These are phyloP conservation scores for Cytospora leucostoma DNA, from an alignment of 2,329 filamentous ascomycete species.

Conservation along the genomic window DNA sequence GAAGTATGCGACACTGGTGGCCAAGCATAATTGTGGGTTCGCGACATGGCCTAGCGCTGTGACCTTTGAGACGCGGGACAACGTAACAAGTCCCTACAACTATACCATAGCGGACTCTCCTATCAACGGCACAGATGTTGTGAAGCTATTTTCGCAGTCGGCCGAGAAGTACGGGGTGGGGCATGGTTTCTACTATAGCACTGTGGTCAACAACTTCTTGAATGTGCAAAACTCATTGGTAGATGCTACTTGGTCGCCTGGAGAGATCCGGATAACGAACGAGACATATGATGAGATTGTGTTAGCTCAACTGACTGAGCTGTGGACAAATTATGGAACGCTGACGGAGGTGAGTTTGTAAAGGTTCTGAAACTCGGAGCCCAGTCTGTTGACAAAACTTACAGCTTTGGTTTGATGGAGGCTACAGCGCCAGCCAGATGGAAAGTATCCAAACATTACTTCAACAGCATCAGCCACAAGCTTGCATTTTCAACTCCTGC, in stretches of 20 bases:
- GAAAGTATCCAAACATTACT: slow-evolving; percentile 30
- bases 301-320: slow-evolving; percentile 31
- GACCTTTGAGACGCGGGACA: slow-evolving; percentile 31
- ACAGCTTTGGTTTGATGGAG: slow-evolving; percentile 36
- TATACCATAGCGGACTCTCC: slow-evolving; percentile 36
- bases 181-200: slow-evolving; percentile 37
- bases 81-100: slow-evolving; percentile 33
- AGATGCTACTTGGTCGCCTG: slow-evolving; percentile 24
- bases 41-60: slow-evolving; percentile 36
- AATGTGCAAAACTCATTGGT: slow-evolving; percentile 33
- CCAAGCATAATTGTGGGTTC: slow-evolving; percentile 38
- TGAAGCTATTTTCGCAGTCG: slow-evolving; percentile 32
- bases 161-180: slow-evolving; percentile 33
- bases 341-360: slow-evolving; percentile 31
- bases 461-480: slow-evolving; percentile 30
- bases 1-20: slow-evolving; percentile 36
- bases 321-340: slow-evolving; percentile 32
- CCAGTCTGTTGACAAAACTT: not conserved
- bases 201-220: slow-evolving; percentile 37
- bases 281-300: slow-evolving; percentile 33
- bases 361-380: no score
- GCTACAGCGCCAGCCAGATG: slow-evolving; percentile 31
- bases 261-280: slow-evolving; percentile 32
- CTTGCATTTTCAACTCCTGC: slow-evolving; percentile 33
- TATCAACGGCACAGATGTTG: slow-evolving; percentile 31